Conservation (phyloP, 805 yeast species). For the Cyberlindnera sargentensis region DNA sequence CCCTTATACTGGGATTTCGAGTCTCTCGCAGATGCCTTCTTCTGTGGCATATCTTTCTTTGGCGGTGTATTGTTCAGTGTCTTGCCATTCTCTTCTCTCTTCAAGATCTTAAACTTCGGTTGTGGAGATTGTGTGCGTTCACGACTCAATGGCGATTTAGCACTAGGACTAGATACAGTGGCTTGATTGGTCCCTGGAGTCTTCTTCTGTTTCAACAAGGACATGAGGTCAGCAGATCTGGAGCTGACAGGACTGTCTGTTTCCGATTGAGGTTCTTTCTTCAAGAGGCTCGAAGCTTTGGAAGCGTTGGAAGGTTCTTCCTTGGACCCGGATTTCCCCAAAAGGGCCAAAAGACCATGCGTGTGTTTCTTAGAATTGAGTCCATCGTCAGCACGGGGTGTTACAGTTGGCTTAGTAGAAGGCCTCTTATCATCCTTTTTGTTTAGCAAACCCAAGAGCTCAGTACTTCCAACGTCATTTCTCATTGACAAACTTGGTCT, state of each 20-base stretch:
- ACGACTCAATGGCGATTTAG: background rate
- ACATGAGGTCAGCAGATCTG: slow-evolving; percentile 3
- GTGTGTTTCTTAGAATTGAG: slow-evolving; percentile 10
- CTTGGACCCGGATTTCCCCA: background rate
- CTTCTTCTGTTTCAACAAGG: slow-evolving; percentile 5
- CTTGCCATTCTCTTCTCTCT: slow-evolving; percentile 9
- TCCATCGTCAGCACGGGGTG: background rate
- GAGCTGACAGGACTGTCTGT: background rate
- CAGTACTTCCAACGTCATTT: slow-evolving; percentile 32
- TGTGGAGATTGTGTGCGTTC: slow-evolving; percentile 1
- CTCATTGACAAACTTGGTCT: slow-evolving; percentile 28
- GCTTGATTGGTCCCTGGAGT: background rate
- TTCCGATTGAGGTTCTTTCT: background rate
- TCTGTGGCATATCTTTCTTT: background rate
- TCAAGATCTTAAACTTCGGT: slow-evolving; percentile 20
- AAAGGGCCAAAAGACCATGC: slow-evolving; percentile 12
- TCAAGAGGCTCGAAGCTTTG: background rate
- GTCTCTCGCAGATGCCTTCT: background rate
- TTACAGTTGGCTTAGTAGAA: background rate
- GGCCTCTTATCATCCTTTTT: slow-evolving; percentile 16
- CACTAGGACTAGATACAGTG: background rate
- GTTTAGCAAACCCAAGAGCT: slow-evolving; percentile 37
- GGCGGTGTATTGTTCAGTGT: background rate
- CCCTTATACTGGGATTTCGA: background rate
- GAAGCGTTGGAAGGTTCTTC: background rate